Base-by-base conservation (phyloP, 768 basidiomycete genomes). In the Pluteus cervinus region DNA sequence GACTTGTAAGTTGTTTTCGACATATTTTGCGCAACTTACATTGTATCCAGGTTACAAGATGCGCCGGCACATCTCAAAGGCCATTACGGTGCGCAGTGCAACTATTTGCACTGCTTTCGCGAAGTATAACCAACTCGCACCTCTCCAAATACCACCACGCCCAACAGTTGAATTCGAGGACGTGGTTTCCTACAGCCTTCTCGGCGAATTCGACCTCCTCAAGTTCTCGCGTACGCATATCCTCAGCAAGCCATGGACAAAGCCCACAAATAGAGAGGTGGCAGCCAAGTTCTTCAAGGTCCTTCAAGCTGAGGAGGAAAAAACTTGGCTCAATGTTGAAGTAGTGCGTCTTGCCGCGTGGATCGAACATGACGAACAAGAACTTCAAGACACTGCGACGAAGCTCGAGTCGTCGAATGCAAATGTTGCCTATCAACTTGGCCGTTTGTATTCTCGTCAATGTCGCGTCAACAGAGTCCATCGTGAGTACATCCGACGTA, bases 161-260 rank as follows among this genome's bases (percentile, higher is more conserved):
- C 10, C 9, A 1, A 4, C 9, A 5, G 26, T 44, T 4, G 7
- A 26, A 6, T 49, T 42, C 39, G 35, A 47, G 11, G 37, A 52
- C 5, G 39, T 52, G 1, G 36, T 49, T 10, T 24, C 48, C 5
- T 51, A 46, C 24, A 24, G 41, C 0, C 40, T 43, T 21, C 25
- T 46, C n/a, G 45, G 41, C 1, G 42, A 46, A 24, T 46, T 46
- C 23, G 45, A 46, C 26, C 4, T 43, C 11, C 45, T 46, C 12
- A 37, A 29, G 1, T 38, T 39, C 11, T 7, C 35, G 6, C 24
- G 35, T 10, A 26, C 35, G 4, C 24, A 36, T 15, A 36, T 36
- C 21, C 35, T 24, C 25, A 2, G 7, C 4, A 26, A 36, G 35
- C 25, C 25, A 12, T 36, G 35, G 35, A 18, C n/a, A 8, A 24